Percentiles rank a stretch among this genome's conserved stretches.
These are phyloP conservation scores for Gillenia trifoliata DNA, from an alignment of 306 rosid genomes.

Conservation along the genomic window DNA sequence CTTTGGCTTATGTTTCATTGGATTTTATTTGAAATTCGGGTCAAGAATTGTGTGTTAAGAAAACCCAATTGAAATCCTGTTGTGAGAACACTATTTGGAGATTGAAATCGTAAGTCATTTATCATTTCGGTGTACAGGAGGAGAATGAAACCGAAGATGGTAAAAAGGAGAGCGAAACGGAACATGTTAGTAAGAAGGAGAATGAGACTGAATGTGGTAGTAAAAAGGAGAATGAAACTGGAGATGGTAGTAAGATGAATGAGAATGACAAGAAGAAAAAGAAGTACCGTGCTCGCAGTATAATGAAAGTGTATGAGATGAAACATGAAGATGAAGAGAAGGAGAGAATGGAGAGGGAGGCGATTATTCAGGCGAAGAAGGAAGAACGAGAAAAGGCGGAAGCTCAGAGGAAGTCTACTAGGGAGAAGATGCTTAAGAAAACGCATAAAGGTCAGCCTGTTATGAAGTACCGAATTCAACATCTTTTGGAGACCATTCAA, in stretches of 20 bases:
- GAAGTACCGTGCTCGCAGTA: constrained; percentile 33
- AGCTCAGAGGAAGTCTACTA: constrained; percentile 49
- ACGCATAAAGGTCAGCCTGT: constrained; percentile 77
- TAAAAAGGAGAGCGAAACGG: constrained; percentile 15
- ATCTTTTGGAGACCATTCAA: constrained; percentile 68
- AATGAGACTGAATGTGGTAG: not conserved
- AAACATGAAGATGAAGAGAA: constrained; percentile 55
- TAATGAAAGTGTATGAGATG: constrained; percentile 49
- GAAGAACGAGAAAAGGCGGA: constrained; percentile 51
- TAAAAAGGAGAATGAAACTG: constrained; percentile 32
- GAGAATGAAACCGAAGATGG: not conserved
- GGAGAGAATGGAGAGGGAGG: constrained; percentile 63
- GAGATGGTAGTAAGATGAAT: constrained; percentile 14
- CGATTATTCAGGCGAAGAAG: constrained; percentile 38
- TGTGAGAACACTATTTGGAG: not conserved
- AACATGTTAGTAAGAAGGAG: constrained; percentile 16
- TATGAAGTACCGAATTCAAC: constrained; percentile 78
- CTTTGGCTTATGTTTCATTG: not conserved
- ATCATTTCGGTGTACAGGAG: constrained; percentile 34
- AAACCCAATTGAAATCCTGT: not conserved
- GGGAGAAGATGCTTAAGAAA: constrained; percentile 65
- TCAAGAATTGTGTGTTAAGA: not conserved
- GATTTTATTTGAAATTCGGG: not conserved
- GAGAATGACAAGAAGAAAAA: constrained; percentile 25
- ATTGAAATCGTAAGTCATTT: not conserved